Evolutionary conservation across 768 basidiomycete species (phyloP), one percentile per base, ranked within the genome.

Genomic region (Obba rivulosa): DNA sequence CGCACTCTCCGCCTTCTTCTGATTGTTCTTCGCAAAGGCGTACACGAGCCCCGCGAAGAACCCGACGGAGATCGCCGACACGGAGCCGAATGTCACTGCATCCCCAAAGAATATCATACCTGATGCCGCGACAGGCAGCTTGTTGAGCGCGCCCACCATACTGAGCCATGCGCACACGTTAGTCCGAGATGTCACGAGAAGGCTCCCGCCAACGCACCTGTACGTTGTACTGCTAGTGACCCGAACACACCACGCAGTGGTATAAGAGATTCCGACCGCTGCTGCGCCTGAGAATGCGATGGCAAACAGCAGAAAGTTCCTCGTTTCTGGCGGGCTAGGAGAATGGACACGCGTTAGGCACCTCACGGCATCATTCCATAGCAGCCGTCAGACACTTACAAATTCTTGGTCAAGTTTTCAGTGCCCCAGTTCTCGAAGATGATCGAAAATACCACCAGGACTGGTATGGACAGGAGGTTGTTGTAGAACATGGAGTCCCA

Each of bases 401-500:
- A 99, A 66, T 95, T 98, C 42, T 76, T 72, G 31, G 66, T 66
- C 31, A 99, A 72, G 62, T 83, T 93, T 41, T 78, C 84, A 8
- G 72, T 70, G 31, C 85, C 78, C 96, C 96, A 99, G 63, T 96
- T 83, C 69, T 99, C 96, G 24, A 86, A 67, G 41, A 92, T 55
- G 55, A 98, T 55, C 8, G 94, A 96, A 61, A 85, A 91, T 43
- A 91, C 58, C 46, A 78, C 75, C 38, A 99, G 72, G 34, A 97
- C 83, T 4, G 96, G 96, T 57, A 98, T 94, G 17, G 92, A 95
- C 44, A 98, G 71, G 39, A 97, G 64, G 66, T 98, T 99, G 72
- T 95, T 96, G 74, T 98, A 98, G 71, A 92, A 95, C 93, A 97
- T 97, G 11, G 93, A 85, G 62, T 97, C 95, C 94, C 93, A 96